Percentiles rank a stretch among this genome's conserved stretches.
Conservation (phyloP, 768 basidiomycete species). For the Kwoniella sp. region DNA sequence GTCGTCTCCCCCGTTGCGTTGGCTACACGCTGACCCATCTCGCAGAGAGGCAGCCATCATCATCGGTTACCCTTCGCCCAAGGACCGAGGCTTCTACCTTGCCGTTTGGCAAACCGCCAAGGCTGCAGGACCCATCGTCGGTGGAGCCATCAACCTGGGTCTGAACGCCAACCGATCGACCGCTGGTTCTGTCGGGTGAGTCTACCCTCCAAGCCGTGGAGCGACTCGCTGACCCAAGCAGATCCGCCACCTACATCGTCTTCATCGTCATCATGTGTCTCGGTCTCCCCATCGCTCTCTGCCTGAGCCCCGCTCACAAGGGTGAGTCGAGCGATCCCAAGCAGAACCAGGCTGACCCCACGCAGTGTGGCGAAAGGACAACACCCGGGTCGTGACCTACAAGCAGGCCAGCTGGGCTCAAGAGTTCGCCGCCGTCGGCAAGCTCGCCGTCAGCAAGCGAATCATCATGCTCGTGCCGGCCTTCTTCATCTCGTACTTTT, state of each 20-base stretch:
- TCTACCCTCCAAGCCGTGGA: too few relatives aligned
- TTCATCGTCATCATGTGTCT: slow-evolving; percentile 37
- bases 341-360: not conserved
- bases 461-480: slow-evolving; percentile 23
- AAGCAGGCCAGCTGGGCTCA: slow-evolving; percentile 15
- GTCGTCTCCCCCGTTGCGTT: slow-evolving; percentile 1
- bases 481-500: slow-evolving; percentile 35
- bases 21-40: not conserved
- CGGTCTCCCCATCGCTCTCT: slow-evolving; percentile 25
- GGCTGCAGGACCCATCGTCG: slow-evolving; percentile 38
- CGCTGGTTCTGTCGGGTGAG: slow-evolving; percentile 33
- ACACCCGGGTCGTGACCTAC: slow-evolving; percentile 16
- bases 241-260: slow-evolving; percentile 31
- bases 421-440: slow-evolving; percentile 23
- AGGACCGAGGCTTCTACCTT: slow-evolving; percentile 35
- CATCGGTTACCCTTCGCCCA: slow-evolving; percentile 41
- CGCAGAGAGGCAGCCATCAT: slow-evolving; percentile 40
- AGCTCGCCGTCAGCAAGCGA: slow-evolving; percentile 12
- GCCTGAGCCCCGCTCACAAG: slow-evolving; percentile 25
- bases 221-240: not conserved
- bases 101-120: slow-evolving; percentile 40
- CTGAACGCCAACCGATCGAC: slow-evolving; percentile 33
- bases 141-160: slow-evolving; percentile 42
- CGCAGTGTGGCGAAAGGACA: slow-evolving; percentile 30
- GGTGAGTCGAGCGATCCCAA: slow-evolving; percentile 9